Evolutionary conservation across 2,329 filamentous ascomycete genomes (phyloP).

Genomic region (Aspergillus viridinutans): DNA sequence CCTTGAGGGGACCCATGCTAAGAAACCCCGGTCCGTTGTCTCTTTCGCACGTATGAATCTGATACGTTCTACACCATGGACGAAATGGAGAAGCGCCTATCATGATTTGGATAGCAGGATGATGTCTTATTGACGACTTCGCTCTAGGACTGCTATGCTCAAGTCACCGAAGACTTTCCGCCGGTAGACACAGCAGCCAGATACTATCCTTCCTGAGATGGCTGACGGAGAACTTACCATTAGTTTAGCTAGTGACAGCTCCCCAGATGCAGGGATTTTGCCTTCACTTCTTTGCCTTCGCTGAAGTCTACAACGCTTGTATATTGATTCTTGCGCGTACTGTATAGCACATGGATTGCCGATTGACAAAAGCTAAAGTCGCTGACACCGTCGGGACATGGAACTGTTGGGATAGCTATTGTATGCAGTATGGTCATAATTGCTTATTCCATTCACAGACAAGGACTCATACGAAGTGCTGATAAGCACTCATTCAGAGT

Average conservation of each 20-base stretch:
- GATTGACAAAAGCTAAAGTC: background rate
- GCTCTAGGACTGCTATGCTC: background rate
- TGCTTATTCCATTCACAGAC: background rate
- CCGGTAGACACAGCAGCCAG: background rate
- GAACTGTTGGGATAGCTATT: background rate
- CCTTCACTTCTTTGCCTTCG: no score
- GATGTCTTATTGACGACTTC: background rate
- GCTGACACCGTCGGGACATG: background rate
- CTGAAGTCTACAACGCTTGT: background rate
- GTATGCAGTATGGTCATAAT: background rate
- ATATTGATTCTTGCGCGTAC: background rate
- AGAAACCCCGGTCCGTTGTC: background rate
- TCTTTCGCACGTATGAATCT: background rate
- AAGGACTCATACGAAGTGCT: background rate
- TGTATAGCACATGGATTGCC: background rate
- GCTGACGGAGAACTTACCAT: background rate
- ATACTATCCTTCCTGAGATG: background rate
- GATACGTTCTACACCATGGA: background rate
- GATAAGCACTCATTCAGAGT: background rate
- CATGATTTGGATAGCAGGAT: background rate
- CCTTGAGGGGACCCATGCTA: constrained; percentile 7
- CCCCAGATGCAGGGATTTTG: no score
- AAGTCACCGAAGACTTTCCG: background rate
- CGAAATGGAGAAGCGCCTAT: background rate
- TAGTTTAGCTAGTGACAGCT: no score